Base-by-base conservation (phyloP, 2,329 filamentous ascomycete species). In the Teratosphaeria viscida region DNA sequence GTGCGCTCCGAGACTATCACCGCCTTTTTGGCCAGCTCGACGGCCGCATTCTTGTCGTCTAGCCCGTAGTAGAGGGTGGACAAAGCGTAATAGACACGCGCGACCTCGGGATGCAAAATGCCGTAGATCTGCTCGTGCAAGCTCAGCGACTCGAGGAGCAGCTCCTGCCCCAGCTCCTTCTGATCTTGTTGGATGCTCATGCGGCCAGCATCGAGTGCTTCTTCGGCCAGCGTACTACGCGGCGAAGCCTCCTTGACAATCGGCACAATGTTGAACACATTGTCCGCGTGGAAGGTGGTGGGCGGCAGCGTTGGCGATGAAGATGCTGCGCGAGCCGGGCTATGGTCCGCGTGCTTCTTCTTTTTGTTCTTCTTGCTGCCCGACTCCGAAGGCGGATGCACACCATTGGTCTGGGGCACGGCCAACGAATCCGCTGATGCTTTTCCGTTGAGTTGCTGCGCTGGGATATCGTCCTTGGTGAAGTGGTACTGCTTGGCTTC, bases 111-210 rank as follows among this genome's bases (percentile, higher is more conserved):
- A 72, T 99, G 94, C 29, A 99, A 81, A 60, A 97, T 95, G 62
- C 94, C 94, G 70, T 99, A 99, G 66, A 99, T 97, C 75, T 99
- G 94, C 79, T 99, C 94, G 70, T 99, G 92, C 52, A 99, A 80
- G 54, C 94, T 96, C 62, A 99, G 79, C 43, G 92, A 96, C 75
- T 99, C 94, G n/a, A 97, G 79, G 34, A 99, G 83, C 59, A 99
- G 82, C 75, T 99, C 94, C 75, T 96, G 92, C 49, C 94, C 94
- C 54, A 99, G 84, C 76, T 96, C 94, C 77, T 89, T 92, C 79
- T 99, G 91, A 72, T 90, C 88, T 73, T 97, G 92, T 68, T 94
- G 85, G 62, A 99, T 86, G n/a, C 92, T 96, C 71, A 99, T 92
- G 57, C 92, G 89, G 27, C 94, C 94, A 60, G 92, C 94, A 75